Evolutionary conservation across 2,329 filamentous ascomycete species (phyloP).

Genomic region (Trichoderma sp.): DNA sequence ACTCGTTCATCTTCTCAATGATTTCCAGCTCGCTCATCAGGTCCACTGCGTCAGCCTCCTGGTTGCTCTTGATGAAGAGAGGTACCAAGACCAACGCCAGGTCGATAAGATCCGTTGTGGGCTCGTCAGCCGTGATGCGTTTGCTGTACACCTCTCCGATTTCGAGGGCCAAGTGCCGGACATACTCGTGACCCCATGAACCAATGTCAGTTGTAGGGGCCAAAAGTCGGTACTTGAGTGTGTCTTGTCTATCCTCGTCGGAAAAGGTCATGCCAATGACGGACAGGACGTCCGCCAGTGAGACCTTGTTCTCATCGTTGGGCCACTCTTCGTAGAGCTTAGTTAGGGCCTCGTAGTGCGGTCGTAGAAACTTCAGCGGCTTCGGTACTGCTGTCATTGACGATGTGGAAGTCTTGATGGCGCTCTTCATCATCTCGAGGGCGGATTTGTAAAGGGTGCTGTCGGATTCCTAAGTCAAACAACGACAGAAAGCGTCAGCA

Average conservation of each 20-base stretch:
- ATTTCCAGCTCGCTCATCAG: slow-evolving; percentile 96
- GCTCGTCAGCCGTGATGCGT: slow-evolving; percentile 80
- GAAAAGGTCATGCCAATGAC: slow-evolving; percentile 99
- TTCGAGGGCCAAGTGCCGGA: slow-evolving; percentile 90
- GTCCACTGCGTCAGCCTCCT: slow-evolving; percentile 96
- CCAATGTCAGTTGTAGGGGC: slow-evolving; percentile 89
- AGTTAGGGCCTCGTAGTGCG: slow-evolving; percentile 88
- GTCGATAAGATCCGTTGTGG: slow-evolving; percentile 80
- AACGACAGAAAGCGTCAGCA: background rate
- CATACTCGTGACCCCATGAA: slow-evolving; percentile 98
- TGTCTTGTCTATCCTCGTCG: slow-evolving; percentile 93
- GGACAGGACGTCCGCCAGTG: slow-evolving; percentile 91
- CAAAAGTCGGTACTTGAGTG: slow-evolving; percentile 90
- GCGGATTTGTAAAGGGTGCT: slow-evolving; percentile 85
- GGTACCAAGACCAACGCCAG: slow-evolving; percentile 84
- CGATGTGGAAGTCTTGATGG: slow-evolving; percentile 98
- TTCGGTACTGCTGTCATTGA: slow-evolving; percentile 99
- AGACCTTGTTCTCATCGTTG: slow-evolving; percentile 78
- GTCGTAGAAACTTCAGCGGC: slow-evolving; percentile 94
- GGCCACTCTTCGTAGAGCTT: slow-evolving; percentile 90
- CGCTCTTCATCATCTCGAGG: slow-evolving; percentile 94
- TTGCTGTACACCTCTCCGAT: slow-evolving; percentile 94
- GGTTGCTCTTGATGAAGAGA: slow-evolving; percentile 95
- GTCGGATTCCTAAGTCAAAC: slow-evolving; percentile 72
- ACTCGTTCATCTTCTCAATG: slow-evolving; percentile 86